These are phyloP conservation scores for Nemania sp. DNA, from an alignment of 2,329 filamentous ascomycete genomes.

Conservation along the genomic window DNA sequence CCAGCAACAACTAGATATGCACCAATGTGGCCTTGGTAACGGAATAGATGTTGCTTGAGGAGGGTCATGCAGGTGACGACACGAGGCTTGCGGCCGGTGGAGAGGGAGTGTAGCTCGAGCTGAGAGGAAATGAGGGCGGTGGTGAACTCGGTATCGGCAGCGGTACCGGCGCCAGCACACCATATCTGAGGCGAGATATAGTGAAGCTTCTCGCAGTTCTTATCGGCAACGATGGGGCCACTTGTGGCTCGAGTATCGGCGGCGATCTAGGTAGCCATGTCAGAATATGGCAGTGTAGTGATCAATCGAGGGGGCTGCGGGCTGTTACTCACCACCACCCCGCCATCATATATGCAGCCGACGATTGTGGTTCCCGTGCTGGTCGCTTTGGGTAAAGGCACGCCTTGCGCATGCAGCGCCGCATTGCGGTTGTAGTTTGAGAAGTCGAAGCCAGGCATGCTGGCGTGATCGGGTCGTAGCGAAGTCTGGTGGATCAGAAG, in stretches of 20 bases:
- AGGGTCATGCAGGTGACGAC: constrained; percentile 99
- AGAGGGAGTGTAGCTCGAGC: constrained; percentile 95
- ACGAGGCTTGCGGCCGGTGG: constrained; percentile 92
- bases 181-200: constrained; percentile 99
- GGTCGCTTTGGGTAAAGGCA: constrained; percentile 94
- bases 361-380: constrained; percentile 99
- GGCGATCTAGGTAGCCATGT: constrained; percentile 68
- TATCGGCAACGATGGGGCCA: constrained; percentile 98
- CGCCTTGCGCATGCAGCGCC: constrained; percentile 89
- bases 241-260: constrained; percentile 97
- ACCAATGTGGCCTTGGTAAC: constrained; percentile 95
- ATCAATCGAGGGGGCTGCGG: background rate
- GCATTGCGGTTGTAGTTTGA: constrained; percentile 99
- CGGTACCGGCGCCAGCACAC: constrained; percentile 97
- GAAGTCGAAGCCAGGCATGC: constrained; percentile 98
- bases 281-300: constrained; percentile 3
- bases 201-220: constrained; percentile 99
- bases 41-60: constrained; percentile 99
- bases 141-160: constrained; percentile 98
- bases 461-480: constrained; percentile 39
- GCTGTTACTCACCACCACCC: constrained; percentile 75
- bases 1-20: constrained; percentile 97
- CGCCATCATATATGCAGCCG: constrained; percentile 93
- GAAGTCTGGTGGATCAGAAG: background rate
- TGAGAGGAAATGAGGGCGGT: constrained; percentile 98